Evolutionary conservation across 2,329 filamentous ascomycete species (phyloP).

Genomic region (Alternaria rosae): DNA sequence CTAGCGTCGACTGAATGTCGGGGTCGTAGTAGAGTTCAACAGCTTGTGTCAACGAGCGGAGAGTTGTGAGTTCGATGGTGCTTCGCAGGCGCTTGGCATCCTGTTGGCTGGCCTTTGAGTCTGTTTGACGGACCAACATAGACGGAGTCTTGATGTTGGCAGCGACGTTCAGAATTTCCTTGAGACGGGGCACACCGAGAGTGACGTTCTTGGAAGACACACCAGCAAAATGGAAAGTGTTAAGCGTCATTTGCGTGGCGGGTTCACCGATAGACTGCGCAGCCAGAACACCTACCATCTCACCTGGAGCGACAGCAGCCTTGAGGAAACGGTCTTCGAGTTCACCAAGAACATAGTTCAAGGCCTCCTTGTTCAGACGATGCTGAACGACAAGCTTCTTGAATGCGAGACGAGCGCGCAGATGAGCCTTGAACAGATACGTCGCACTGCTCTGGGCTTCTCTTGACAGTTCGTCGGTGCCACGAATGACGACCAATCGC

Average conservation of each 20-base stretch:
- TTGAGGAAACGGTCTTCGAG: constrained; percentile 87
- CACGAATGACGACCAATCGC: constrained; percentile 84
- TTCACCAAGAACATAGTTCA: constrained; percentile 90
- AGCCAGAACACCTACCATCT: constrained; percentile 98
- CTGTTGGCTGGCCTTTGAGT: constrained; percentile 70
- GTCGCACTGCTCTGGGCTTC: constrained; percentile 92
- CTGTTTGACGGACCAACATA: constrained; percentile 88
- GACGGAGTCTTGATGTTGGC: constrained; percentile 98
- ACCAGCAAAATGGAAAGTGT: constrained; percentile 99
- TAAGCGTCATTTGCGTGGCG: constrained; percentile 98
- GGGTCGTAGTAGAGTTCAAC: constrained; percentile 99
- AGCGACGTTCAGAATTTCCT: constrained; percentile 98
- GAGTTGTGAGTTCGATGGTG: constrained; percentile 90
- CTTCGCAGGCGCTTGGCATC: constrained; percentile 86
- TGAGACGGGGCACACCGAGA: constrained; percentile 96
- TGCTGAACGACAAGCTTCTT: constrained; percentile 89
- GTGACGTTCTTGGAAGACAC: constrained; percentile 99
- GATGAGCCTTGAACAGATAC: constrained; percentile 87
- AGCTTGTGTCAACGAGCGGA: constrained; percentile 87
- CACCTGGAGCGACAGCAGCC: constrained; percentile 86
- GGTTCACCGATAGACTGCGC: constrained; percentile 99
- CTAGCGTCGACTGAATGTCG: constrained; percentile 82
- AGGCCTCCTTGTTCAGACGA: constrained; percentile 86
- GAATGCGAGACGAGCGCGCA: constrained; percentile 89
- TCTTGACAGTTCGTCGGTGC: constrained; percentile 78